These are phyloP conservation scores for Basipetospora chlamydospora DNA, from an alignment of 2,329 filamentous ascomycete species.

Conservation along the genomic window DNA sequence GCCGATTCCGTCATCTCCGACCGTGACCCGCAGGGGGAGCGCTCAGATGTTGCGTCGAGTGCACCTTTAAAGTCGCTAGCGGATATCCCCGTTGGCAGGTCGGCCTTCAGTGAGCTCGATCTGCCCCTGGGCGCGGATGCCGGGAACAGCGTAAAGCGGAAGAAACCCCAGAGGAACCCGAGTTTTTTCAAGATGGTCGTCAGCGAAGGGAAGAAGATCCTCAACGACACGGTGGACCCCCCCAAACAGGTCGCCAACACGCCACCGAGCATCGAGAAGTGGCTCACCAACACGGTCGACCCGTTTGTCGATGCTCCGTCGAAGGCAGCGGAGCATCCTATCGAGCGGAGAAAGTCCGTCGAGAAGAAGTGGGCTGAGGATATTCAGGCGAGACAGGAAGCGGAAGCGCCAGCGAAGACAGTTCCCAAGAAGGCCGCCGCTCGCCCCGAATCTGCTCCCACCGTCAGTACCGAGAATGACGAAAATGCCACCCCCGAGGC, in stretches of 20 bases:
- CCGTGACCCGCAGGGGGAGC: neutral
- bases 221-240: slow-evolving; percentile 44
- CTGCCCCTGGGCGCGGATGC: slow-evolving; percentile 34
- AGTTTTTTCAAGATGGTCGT: slow-evolving; percentile 52
- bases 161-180: slow-evolving; percentile 35
- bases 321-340: neutral
- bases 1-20: neutral
- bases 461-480: neutral
- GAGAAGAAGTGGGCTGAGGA: slow-evolving; percentile 17
- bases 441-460: neutral
- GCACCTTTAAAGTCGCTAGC: slow-evolving; percentile 35
- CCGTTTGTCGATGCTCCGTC: slow-evolving; percentile 36
- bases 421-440: neutral
- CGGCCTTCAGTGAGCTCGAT: slow-evolving; percentile 52
- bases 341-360: slow-evolving; percentile 17
- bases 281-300: slow-evolving; percentile 48
- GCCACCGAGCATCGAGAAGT: slow-evolving; percentile 50
- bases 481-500: slow-evolving; percentile 5
- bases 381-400: slow-evolving; percentile 5
- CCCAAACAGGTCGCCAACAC: slow-evolving; percentile 35
- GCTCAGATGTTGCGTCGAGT: neutral
- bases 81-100: slow-evolving; percentile 50
- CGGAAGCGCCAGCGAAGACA: neutral
- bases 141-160: slow-evolving; percentile 23
- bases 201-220: slow-evolving; percentile 49